Percentiles rank a stretch among this genome's conserved stretches.
These are phyloP conservation scores for Cladorrhinum sp. DNA, from an alignment of 2,329 filamentous ascomycete species.

Conservation along the genomic window DNA sequence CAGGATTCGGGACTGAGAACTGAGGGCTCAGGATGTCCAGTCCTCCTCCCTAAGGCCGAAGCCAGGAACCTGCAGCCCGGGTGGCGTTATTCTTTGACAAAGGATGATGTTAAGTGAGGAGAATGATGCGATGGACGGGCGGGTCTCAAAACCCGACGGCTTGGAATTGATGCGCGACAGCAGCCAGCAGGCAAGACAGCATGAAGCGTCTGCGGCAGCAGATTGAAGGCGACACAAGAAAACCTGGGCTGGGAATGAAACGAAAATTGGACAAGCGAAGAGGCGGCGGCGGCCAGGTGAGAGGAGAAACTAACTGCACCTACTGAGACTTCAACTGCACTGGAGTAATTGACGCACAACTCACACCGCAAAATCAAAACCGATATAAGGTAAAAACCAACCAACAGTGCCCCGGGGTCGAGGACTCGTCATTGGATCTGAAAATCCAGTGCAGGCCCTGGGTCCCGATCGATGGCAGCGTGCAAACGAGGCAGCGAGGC, in stretches of 20 bases:
- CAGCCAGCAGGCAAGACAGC: constrained; percentile 4
- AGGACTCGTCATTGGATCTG: not conserved
- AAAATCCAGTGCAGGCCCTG: not conserved
- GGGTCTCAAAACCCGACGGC: constrained; percentile 4
- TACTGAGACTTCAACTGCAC: not conserved
- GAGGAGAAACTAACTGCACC: not conserved
- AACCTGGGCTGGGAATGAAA: not conserved
- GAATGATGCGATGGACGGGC: not conserved
- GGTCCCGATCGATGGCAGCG: not conserved
- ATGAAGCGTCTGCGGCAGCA: not conserved
- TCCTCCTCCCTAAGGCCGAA: not conserved
- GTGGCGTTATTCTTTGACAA: not conserved
- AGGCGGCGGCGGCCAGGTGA: constrained; percentile 3
- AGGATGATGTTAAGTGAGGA: too few relatives aligned
- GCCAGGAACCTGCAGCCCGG: not conserved
- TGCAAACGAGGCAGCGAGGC: not conserved
- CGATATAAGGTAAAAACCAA: not conserved
- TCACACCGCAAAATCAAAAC: not conserved
- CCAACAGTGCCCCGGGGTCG: not conserved
- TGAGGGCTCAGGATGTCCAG: not conserved
- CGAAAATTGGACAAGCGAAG: constrained; percentile 1
- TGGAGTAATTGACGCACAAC: not conserved
- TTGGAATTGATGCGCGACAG: not conserved
- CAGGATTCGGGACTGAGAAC: not conserved
- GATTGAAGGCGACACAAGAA: not conserved